These are phyloP conservation scores for Chenopodium suecicum DNA, from an alignment of 148 eudicot genomes.

Conservation along the genomic window DNA sequence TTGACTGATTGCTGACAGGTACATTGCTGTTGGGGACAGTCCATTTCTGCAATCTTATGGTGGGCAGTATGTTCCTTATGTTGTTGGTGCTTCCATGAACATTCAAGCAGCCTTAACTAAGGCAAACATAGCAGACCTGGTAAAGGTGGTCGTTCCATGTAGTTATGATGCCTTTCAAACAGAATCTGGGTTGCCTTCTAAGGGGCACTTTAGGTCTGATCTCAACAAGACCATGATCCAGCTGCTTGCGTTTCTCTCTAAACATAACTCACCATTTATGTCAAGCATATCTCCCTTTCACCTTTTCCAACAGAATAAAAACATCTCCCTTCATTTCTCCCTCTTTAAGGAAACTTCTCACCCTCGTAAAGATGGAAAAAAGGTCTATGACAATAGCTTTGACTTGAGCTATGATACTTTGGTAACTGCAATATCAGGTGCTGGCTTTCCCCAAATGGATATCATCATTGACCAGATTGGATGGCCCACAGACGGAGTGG, in stretches of 20 bases:
- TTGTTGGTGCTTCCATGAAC: conserved; percentile 75
- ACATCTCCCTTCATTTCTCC: conserved; percentile 66
- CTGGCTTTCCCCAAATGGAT: conserved; percentile 58
- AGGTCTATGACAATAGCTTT: conserved; percentile 57
- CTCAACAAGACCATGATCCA: conserved; percentile 75
- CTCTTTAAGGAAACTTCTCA: conserved; percentile 60
- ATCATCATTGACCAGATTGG: conserved; percentile 67
- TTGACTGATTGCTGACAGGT: conserved; percentile 42
- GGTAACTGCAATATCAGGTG: conserved; percentile 51
- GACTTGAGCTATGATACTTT: conserved; percentile 70
- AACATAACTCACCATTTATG: conserved; percentile 67
- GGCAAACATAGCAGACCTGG: conserved; percentile 59
- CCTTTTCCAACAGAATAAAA: conserved; percentile 54
- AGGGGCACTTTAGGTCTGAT: conserved; percentile 66
- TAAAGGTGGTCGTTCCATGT: conserved; percentile 77
- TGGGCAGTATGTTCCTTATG: conserved; percentile 54
- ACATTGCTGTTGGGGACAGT: conserved; percentile 78
- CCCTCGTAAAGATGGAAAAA: conserved; percentile 55
- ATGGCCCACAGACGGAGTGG: conserved; percentile 90
- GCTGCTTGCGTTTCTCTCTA: conserved; percentile 61
- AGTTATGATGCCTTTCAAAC: conserved; percentile 69
- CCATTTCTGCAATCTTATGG: conserved; percentile 74
- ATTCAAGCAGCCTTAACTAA: conserved; percentile 63
- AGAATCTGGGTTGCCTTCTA: conserved; percentile 65
- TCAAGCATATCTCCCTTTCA: conserved; percentile 66